phyloP scores from a whole-genome alignment of 108 stramenopile genomes.

The Cyclotella sp. region DNA sequence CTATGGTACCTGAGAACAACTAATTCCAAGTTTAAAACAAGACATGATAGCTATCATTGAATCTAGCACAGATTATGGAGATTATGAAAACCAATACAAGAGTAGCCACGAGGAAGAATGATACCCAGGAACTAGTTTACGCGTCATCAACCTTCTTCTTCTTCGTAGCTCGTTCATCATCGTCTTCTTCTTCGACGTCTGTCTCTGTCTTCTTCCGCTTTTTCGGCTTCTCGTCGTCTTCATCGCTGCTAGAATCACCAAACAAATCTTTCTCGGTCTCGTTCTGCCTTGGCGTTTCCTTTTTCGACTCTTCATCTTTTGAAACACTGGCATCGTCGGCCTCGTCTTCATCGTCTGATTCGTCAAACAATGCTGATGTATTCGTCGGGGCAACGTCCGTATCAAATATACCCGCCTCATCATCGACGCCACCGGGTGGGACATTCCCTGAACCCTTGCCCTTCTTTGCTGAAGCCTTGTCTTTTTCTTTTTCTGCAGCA shows the following conservation, averaged over 20 bases:
- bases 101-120: not conserved
- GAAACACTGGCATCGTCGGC: constrained; percentile 40
- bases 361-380: constrained; percentile 69
- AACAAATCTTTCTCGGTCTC: constrained; percentile 75
- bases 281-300: constrained; percentile 25
- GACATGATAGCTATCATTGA: not conserved
- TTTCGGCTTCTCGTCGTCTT: constrained; percentile 30
- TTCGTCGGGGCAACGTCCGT: constrained; percentile 43
- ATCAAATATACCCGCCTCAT: constrained; percentile 59
- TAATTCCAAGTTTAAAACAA: not conserved
- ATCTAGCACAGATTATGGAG: not conserved
- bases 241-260: constrained; percentile 55
- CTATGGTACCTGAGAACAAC: no score
- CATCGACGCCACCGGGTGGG: constrained; percentile 56
- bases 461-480: constrained; percentile 53
- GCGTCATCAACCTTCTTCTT: constrained; percentile 18
- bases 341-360: constrained; percentile 60
- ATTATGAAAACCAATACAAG: not conserved
- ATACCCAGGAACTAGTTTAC: not conserved
- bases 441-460: constrained; percentile 49
- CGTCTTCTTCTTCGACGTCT: not conserved
- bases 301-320: constrained; percentile 11
- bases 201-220: constrained; percentile 19
- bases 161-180: constrained; percentile 27
- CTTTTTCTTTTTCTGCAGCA: constrained; percentile 50